Evolutionary conservation across 73 alveolate species (phyloP), one percentile per base, ranked within the genome.

Genomic region (Paramecium bursaria): DNA sequence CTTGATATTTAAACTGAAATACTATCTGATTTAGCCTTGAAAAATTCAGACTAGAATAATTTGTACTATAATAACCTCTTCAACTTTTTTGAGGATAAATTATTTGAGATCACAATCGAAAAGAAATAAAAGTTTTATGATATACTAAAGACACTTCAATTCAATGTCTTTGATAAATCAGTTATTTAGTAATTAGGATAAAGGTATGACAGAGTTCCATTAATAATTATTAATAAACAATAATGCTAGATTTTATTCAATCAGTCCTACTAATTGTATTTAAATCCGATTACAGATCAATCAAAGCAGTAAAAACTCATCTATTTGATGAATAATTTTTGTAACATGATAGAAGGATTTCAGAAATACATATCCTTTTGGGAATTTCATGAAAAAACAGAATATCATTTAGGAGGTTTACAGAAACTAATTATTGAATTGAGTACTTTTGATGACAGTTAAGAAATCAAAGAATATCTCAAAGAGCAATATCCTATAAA

Each of bases 401-500:
- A 57, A 1, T 57, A 57, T 30, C 51, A 57, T 11, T 57, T 30
- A 30, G 33, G 76, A 30, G 76, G 76, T 6, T n/a, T 57, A 57
- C 33, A 57, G n/a, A 57, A 57, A 21, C 33, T 57, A 57, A 57
- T 50, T 30, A 57, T 57, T 10, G 76, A 57, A 57, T 21, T 57
- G 10, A 57, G 76, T 26, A 50, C 76, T 4, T 57, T 57, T 57
- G 76, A 57, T 57, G 76, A 57, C 15, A 30, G 51, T 9, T 48
- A 57, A 57, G 76, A 57, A 14, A 10, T 57, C 9, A 23, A 30
- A n/a, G 33, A 57, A 57, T 57, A 23, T 11, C 15, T 57, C 3
- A 57, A 27, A 19, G 4, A 57, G n/a, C 76, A 48, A 27, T 57
- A 30, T 30, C 76, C 76, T 14, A 57, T 57, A 4, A 30, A 57